A percentile compares a stretch with the other conserved stretches of the same genome.
phyloP scores from a whole-genome alignment of 805 yeast species.

The Candida koratica region DNA sequence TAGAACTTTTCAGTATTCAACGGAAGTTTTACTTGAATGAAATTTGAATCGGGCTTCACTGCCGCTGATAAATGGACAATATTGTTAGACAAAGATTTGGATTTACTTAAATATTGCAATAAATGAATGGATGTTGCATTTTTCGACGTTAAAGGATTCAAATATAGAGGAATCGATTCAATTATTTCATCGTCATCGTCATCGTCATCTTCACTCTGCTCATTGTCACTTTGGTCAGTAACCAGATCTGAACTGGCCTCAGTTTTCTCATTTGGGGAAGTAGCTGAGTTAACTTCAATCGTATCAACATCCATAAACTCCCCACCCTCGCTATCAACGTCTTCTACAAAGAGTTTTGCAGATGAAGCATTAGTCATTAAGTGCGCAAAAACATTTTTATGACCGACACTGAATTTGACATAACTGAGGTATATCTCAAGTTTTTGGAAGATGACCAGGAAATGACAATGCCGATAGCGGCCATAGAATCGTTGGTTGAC shows the following conservation, averaged over 20 bases:
- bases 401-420: slow-evolving; percentile 51
- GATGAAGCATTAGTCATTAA: neutral
- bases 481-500: slow-evolving; percentile 89
- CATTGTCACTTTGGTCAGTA: neutral
- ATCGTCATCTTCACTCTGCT: neutral
- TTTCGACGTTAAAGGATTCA: slow-evolving; percentile 21
- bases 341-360: slow-evolving; percentile 7
- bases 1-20: slow-evolving; percentile 64
- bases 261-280: no score
- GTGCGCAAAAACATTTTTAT: no score
- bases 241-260: slow-evolving; percentile 4
- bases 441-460: slow-evolving; percentile 89
- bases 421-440: slow-evolving; percentile 72
- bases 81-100: slow-evolving; percentile 29
- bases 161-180: slow-evolving; percentile 34
- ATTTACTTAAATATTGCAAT: slow-evolving; percentile 53
- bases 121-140: slow-evolving; percentile 27
- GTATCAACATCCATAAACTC: slow-evolving; percentile 3
- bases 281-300: neutral
- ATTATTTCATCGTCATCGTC: slow-evolving; percentile 37
- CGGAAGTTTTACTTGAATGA: slow-evolving; percentile 75
- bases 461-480: slow-evolving; percentile 99
- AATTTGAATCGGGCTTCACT: slow-evolving; percentile 57
- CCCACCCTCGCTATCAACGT: slow-evolving; percentile 4
- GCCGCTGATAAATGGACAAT: slow-evolving; percentile 36